These are phyloP conservation scores for Zygosaccharomyces sapae DNA, from an alignment of 1,139 yeast genomes.

Conservation along the genomic window DNA sequence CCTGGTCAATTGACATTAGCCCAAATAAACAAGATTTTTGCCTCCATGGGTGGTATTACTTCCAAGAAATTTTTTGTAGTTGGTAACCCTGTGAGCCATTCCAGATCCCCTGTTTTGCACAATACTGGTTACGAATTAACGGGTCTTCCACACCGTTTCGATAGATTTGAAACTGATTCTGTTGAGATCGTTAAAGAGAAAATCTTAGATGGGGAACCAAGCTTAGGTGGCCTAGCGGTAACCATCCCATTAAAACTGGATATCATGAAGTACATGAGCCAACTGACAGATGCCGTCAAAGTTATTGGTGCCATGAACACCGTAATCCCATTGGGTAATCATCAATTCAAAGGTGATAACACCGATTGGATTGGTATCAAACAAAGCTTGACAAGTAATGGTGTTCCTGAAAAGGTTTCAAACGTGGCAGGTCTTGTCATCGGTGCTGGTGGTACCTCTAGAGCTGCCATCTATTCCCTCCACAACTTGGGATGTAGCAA, in stretches of 20 bases:
- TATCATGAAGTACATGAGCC: slow-evolving; percentile 61
- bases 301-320: slow-evolving; percentile 93
- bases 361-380: slow-evolving; percentile 94
- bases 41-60: slow-evolving; percentile 59
- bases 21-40: slow-evolving; percentile 56
- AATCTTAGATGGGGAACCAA: slow-evolving; percentile 44
- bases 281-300: slow-evolving; percentile 67
- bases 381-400: slow-evolving; percentile 58
- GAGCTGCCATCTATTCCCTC: slow-evolving; percentile 91
- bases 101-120: slow-evolving; percentile 85
- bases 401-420: slow-evolving; percentile 48
- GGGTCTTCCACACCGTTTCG: slow-evolving; percentile 73
- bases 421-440: slow-evolving; percentile 61
- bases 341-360: slow-evolving; percentile 72
- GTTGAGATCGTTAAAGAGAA: slow-evolving; percentile 45
- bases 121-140: slow-evolving; percentile 66
- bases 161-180: slow-evolving; percentile 67
- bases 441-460: slow-evolving; percentile 97
- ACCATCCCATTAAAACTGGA: slow-evolving; percentile 88
- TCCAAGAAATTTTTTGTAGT: slow-evolving; percentile 66
- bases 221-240: slow-evolving; percentile 85
- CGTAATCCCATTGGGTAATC: slow-evolving; percentile 53
- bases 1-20: slow-evolving; percentile 68
- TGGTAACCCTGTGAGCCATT: slow-evolving; percentile 80
- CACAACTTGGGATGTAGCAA: slow-evolving; percentile 69